Percentiles rank a stretch among this genome's conserved stretches.
phyloP scores from a whole-genome alignment of 352 stramenopile species.

The Globisporangium cystogenes region DNA sequence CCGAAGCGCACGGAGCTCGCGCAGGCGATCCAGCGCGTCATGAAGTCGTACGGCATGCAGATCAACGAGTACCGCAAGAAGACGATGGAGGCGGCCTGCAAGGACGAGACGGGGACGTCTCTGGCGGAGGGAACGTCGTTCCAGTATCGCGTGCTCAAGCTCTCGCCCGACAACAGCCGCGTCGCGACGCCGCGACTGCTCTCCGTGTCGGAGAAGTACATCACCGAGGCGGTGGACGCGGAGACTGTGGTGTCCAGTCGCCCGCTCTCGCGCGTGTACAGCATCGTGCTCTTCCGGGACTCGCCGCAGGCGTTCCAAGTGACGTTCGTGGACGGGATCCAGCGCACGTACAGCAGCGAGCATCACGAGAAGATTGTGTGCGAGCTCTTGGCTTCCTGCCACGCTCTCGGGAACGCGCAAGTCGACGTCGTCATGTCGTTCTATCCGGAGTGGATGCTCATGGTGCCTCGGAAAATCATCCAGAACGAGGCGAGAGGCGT shows the following conservation, averaged over 20 bases:
- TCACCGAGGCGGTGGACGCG: slow-evolving; percentile 51
- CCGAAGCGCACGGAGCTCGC: slow-evolving; percentile 59
- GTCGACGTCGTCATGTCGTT: slow-evolving; percentile 49
- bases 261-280: slow-evolving; percentile 65
- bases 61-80: slow-evolving; percentile 86
- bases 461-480: slow-evolving; percentile 75
- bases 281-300: slow-evolving; percentile 58
- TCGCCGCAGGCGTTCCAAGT: slow-evolving; percentile 64
- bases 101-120: slow-evolving; percentile 30
- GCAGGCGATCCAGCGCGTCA: slow-evolving; percentile 60
- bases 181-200: slow-evolving; percentile 35
- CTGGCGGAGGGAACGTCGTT: slow-evolving; percentile 39
- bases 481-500: slow-evolving; percentile 48
- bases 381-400: slow-evolving; percentile 68
- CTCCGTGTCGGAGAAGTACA: slow-evolving; percentile 62
- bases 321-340: slow-evolving; percentile 68
- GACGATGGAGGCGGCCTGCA: slow-evolving; percentile 52
- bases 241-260: slow-evolving; percentile 62
- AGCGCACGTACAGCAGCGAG: slow-evolving; percentile 55
- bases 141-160: slow-evolving; percentile 64
- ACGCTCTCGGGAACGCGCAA: slow-evolving; percentile 65
- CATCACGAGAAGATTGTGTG: slow-evolving; percentile 73
- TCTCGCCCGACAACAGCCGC: slow-evolving; percentile 29
- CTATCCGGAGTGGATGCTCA: slow-evolving; percentile 47
- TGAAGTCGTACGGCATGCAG: slow-evolving; percentile 72